Conservation (phyloP, 805 yeast genomes). For the Pichia nakasei region DNA sequence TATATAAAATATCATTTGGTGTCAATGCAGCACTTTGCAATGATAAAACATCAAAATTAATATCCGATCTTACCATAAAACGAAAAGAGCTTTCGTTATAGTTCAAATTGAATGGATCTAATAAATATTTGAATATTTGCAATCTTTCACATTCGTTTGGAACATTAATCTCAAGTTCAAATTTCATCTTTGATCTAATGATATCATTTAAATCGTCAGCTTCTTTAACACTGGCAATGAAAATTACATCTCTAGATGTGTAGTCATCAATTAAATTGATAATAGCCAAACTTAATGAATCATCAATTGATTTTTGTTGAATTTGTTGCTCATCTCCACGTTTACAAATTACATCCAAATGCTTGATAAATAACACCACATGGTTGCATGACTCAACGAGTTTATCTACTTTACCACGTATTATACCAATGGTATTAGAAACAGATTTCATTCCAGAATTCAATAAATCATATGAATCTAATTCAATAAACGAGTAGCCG, state of each 20-base stretch:
- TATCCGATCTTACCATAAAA: conserved; percentile 35
- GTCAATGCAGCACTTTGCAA: conserved; percentile 89
- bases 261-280: conserved; percentile 50
- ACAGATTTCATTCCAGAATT: conserved; percentile 55
- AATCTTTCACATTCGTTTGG: conserved; percentile 72
- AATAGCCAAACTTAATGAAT: conserved; percentile 45
- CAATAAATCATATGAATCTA: conserved; percentile 62
- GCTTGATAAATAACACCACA: conserved; percentile 52
- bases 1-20: conserved; percentile 70
- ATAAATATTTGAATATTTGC: conserved; percentile 47
- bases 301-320: conserved; percentile 21
- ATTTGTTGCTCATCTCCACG: conserved; percentile 48
- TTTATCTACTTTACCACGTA: conserved; percentile 70
- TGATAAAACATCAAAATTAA: conserved; percentile 51
- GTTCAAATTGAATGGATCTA: conserved; percentile 13
- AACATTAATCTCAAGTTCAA: conserved; percentile 67
- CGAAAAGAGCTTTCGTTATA: background rate
- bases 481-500: conserved; percentile 57
- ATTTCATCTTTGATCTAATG: conserved; percentile 60
- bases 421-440: conserved; percentile 65
- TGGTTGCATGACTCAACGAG: conserved; percentile 37
- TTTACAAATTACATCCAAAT: conserved; percentile 67
- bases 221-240: conserved; percentile 63
- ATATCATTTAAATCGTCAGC: conserved; percentile 59
- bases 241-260: conserved; percentile 35